A percentile compares a stretch with the other conserved stretches of the same genome.
These are phyloP conservation scores for Licmophora abbreviata DNA, from an alignment of 108 stramenopile genomes.

Conservation along the genomic window DNA sequence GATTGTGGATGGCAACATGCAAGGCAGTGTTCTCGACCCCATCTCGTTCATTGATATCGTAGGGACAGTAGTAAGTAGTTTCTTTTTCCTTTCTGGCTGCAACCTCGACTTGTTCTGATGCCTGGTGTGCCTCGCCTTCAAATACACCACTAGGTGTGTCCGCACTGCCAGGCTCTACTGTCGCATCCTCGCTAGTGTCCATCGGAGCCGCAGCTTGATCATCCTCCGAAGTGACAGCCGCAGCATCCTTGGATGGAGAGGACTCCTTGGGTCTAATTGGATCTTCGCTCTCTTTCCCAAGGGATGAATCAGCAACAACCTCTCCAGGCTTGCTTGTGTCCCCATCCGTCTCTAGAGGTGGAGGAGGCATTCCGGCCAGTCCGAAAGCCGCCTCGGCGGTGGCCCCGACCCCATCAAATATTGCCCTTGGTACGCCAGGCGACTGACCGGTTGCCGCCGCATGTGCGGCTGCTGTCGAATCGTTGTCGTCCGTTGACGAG, in stretches of 20 bases:
- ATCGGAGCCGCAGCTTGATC: not conserved
- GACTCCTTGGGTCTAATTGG: too few relatives aligned
- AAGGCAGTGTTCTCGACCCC: conserved; percentile 85
- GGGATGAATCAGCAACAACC: conserved; percentile 1
- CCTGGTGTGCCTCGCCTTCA: conserved; percentile 1
- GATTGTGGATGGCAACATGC: conserved; percentile 75
- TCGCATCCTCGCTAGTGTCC: not conserved
- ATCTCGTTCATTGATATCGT: conserved; percentile 80
- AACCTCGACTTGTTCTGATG: conserved; percentile 13
- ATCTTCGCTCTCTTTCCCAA: conserved; percentile 3
- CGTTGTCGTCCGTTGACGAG: conserved; percentile 53
- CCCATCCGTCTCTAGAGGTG: too few relatives aligned
- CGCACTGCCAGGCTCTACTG: not conserved
- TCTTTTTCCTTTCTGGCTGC: conserved; percentile 12
- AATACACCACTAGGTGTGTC: not conserved
- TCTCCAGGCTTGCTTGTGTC: not conserved
- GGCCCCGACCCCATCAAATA: not conserved
- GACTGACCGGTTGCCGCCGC: conserved; percentile 72
- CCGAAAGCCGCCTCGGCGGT: not conserved
- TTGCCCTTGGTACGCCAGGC: conserved; percentile 16
- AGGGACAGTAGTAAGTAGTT: conserved; percentile 55
- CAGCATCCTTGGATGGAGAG: conserved; percentile 1
- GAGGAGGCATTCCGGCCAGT: not conserved
- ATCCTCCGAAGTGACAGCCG: conserved; percentile 1
- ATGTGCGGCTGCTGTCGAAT: conserved; percentile 59